Base-by-base conservation (phyloP, 1,284 basidiomycete species). In the Puccinia polysora region DNA sequence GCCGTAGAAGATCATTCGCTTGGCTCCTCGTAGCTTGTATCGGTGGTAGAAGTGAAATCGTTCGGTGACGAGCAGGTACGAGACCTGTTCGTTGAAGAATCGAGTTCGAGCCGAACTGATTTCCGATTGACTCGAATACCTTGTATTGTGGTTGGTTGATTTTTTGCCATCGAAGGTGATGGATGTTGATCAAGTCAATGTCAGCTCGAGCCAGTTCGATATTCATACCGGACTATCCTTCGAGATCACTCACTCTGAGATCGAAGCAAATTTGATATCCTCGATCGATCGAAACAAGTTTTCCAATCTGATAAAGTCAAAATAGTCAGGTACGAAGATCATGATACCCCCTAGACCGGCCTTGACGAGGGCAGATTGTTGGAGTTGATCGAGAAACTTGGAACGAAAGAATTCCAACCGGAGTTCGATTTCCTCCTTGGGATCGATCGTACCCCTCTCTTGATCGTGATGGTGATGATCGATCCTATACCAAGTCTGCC, bases 31-130 rank as follows among this genome's bases (percentile, higher is more conserved):
- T 58, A 97, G 85, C 76, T 89, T 82, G 53, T 75, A 89, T 86
- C 93, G 85, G 74, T 91, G 86, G 84, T 94, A 98, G 80, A 98
- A 99, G 81, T 98, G 93, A 83, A 97, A 97, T 23, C 96, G 86
- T 80, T 99, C 96, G 74, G 91, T 97, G 76, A 97, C 84, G 74
- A 98, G 83, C 25, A 99, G 80, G 82, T 97, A 90, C 0, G 88
- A 83, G 76, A 89, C 91, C 77, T 89, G 89, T 65, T 90, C 91
- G 50, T 84, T 84, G 84, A 96, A 97, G 82, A 99, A 98, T 0
- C 89, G 86, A 76, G 94, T 90, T 59, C 96, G 85, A 0, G 94
- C 94, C 1, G 93, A 86, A 0, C 90, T 89, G 75, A 98, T 95
- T 74, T 98, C 94, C 79, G 89, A 87, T 76, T 91, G 92, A 8